Conservation (phyloP, 108 stramenopile genomes). For the Pseudonitzschia multistriata region DNA sequence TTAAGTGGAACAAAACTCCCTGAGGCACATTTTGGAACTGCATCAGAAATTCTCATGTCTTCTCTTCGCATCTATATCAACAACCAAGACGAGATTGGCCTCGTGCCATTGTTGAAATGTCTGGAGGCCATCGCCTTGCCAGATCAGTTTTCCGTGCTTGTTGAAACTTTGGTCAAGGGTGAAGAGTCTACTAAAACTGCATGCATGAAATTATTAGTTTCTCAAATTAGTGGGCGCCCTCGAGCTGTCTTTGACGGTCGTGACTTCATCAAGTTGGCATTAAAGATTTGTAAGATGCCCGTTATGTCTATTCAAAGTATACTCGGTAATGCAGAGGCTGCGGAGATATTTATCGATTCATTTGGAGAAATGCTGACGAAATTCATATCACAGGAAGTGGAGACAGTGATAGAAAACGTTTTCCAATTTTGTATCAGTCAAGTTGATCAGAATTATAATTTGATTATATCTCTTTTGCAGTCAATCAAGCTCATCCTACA, state of each 20-base stretch:
- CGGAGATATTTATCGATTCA: slow-evolving; percentile 36
- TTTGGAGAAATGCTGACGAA: slow-evolving; percentile 47
- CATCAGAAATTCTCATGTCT: slow-evolving; percentile 30
- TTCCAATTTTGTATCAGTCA: slow-evolving; percentile 48
- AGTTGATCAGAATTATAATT: slow-evolving; percentile 22
- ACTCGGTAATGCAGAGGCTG: slow-evolving; percentile 31
- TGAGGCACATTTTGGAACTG: slow-evolving; percentile 26
- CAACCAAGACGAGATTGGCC: background rate
- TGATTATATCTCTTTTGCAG: slow-evolving; percentile 23
- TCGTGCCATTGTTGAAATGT: slow-evolving; percentile 16
- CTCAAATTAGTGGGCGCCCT: slow-evolving; percentile 63
- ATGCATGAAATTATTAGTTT: slow-evolving; percentile 48
- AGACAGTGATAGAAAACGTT: slow-evolving; percentile 34
- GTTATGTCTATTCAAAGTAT: slow-evolving; percentile 22
- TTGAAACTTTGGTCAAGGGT: slow-evolving; percentile 35
- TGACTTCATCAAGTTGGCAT: slow-evolving; percentile 56
- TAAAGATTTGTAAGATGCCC: slow-evolving; percentile 47
- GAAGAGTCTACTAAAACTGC: slow-evolving; percentile 34
- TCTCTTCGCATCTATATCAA: background rate
- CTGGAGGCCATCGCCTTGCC: slow-evolving; percentile 45
- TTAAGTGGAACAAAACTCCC: slow-evolving; percentile 11
- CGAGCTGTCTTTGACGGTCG: slow-evolving; percentile 66
- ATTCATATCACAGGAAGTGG: slow-evolving; percentile 48
- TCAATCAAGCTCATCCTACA: slow-evolving; percentile 27
- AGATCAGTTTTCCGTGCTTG: slow-evolving; percentile 41